Percentiles rank a stretch among this genome's conserved stretches.
phyloP scores from a whole-genome alignment of 1,139 yeast species.

The Barnettozyma hawaiiensis region DNA sequence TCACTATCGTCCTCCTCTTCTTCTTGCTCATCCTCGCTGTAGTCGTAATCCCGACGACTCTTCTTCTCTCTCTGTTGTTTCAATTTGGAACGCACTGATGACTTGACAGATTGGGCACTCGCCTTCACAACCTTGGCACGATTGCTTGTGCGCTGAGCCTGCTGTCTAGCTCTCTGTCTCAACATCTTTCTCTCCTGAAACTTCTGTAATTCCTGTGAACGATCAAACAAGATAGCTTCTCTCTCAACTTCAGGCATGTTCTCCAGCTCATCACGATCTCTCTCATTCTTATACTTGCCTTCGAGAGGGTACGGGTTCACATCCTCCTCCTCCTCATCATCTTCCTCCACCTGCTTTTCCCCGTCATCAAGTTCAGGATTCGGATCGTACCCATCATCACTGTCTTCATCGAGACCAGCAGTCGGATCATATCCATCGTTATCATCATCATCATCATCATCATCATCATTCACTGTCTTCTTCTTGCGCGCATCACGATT shows the following conservation, averaged over 20 bases:
- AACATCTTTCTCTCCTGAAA: constrained; percentile 77
- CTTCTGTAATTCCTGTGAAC: constrained; percentile 86
- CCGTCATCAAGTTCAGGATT: constrained; percentile 30
- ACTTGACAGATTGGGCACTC: constrained; percentile 34
- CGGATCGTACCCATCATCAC: constrained; percentile 29
- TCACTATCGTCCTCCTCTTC: constrained; percentile 32
- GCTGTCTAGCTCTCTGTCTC: constrained; percentile 69
- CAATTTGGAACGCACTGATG: constrained; percentile 70
- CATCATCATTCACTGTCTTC: constrained; percentile 18
- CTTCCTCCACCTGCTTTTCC: constrained; percentile 18
- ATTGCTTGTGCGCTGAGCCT: constrained; percentile 39
- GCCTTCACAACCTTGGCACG: constrained; percentile 24
- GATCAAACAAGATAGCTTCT: constrained; percentile 84
- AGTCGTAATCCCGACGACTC: constrained; percentile 34
- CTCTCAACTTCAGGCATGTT: constrained; percentile 86
- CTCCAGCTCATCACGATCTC: constrained; percentile 63
- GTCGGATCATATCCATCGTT: constrained; percentile 29
- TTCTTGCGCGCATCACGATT: constrained; percentile 21
- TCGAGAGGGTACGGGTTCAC: constrained; percentile 86
- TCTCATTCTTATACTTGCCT: constrained; percentile 82
- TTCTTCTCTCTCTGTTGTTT: constrained; percentile 79
- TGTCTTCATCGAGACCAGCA: constrained; percentile 16
- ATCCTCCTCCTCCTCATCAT: constrained; percentile 29
- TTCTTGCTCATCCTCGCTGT: constrained; percentile 35
- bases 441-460: constrained; percentile 31